Percentiles rank a stretch among this genome's conserved stretches.
These are phyloP conservation scores for Saccharomycopsis sp. DNA, from an alignment of 805 yeast species.

Conservation along the genomic window DNA sequence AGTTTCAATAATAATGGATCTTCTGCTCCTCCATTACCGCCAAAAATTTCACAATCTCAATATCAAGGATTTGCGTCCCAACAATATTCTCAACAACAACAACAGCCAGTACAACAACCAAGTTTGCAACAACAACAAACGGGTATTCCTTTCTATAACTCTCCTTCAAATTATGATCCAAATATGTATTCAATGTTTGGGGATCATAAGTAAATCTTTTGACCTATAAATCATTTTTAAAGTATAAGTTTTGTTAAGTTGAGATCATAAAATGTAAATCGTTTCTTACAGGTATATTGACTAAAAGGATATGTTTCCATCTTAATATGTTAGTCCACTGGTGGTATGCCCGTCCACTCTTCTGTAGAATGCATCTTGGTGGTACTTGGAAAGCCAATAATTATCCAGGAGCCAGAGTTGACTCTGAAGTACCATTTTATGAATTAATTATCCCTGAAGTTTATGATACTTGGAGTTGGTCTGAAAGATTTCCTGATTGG, in stretches of 20 bases:
- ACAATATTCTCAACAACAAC: constrained; percentile 19
- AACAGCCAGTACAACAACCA: constrained; percentile 21
- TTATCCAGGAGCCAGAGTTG: no score
- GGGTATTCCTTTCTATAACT: constrained; percentile 35
- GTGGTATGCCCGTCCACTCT: no score
- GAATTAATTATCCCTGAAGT: no score
- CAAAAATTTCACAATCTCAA: background rate
- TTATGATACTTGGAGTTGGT: no score
- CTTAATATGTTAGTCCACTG: no score
- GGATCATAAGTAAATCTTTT: constrained; percentile 7
- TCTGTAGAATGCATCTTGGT: no score
- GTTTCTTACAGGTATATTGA: background rate
- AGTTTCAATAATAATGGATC: background rate
- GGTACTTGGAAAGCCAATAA: no score
- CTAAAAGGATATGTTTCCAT: no score
- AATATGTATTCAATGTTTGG: constrained; percentile 29
- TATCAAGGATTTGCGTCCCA: background rate
- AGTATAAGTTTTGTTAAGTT: no score
- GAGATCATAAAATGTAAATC: background rate
- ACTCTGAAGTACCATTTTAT: no score
- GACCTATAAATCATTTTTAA: no score
- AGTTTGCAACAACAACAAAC: constrained; percentile 21
- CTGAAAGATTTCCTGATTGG: no score
- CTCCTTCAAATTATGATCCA: constrained; percentile 42
- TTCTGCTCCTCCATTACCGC: constrained; percentile 11